phyloP scores from a whole-genome alignment of 177 flowering plant species.

The Vitis hybrid region DNA sequence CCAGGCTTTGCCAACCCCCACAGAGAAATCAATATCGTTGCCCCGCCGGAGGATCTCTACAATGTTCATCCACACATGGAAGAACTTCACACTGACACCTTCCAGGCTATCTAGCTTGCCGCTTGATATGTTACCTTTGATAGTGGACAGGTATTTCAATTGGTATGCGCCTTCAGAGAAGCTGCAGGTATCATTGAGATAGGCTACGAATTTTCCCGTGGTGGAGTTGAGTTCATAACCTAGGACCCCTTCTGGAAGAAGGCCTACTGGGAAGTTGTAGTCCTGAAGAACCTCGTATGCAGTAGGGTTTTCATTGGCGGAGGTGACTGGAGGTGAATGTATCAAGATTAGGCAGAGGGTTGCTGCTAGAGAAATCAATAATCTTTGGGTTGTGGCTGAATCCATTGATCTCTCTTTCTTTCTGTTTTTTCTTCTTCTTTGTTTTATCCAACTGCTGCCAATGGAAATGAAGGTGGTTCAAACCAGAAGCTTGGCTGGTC shows the following conservation, averaged over 20 bases:
- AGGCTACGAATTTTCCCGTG: conserved; percentile 34
- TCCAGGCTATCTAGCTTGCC: conserved; percentile 25
- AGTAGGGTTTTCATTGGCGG: conserved; percentile 1
- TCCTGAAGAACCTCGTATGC: conserved; percentile 24
- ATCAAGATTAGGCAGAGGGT: too few species aligned
- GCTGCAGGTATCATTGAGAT: conserved; percentile 24
- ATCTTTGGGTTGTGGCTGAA: too few species aligned
- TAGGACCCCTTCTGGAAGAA: conserved; percentile 33
- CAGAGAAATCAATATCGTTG: conserved; percentile 33
- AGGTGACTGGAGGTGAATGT: too few species aligned
- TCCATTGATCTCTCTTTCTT: too few species aligned
- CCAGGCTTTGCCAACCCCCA: conserved; percentile 38
- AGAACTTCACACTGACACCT: conserved; percentile 43
- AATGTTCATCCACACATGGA: conserved; percentile 36
- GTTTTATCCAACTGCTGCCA: too few species aligned
- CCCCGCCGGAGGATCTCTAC: conserved; percentile 33
- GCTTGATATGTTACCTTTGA: conserved; percentile 25
- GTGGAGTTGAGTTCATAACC: conserved; percentile 23
- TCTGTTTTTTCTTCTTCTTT: too few species aligned
- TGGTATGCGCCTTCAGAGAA: conserved; percentile 40
- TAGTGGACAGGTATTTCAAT: conserved; percentile 30
- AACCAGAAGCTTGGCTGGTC: too few species aligned
- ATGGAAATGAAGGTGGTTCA: too few species aligned
- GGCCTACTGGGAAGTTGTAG: conserved; percentile 31
- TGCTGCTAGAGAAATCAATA: too few species aligned